phyloP scores from a whole-genome alignment of 2,329 filamentous ascomycete species.

The Cladosporium sp. region DNA sequence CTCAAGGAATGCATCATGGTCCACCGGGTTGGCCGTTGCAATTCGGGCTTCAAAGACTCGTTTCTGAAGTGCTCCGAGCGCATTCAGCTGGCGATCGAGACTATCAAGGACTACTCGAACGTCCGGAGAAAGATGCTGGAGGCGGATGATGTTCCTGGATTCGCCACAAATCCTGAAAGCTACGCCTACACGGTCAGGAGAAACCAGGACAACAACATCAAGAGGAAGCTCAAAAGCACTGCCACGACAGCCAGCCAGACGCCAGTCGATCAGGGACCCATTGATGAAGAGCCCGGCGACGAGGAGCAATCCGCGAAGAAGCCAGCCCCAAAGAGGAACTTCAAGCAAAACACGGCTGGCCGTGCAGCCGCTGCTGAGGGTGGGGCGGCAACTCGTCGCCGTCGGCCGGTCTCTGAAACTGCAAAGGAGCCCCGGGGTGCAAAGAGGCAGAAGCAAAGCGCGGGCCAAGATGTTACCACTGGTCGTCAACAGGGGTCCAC shows the following conservation, averaged over 20 bases:
- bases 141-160: not conserved
- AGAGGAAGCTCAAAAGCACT: not conserved
- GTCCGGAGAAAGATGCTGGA: constrained; percentile 1
- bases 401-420: too few species aligned
- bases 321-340: too few species aligned
- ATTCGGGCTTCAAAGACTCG: not conserved
- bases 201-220: not conserved
- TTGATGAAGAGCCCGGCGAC: too few species aligned
- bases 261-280: too few species aligned
- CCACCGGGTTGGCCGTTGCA: not conserved
- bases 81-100: not conserved
- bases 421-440: too few species aligned
- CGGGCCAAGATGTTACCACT: too few species aligned
- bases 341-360: too few species aligned
- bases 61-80: not conserved
- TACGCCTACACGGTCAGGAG: not conserved
- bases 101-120: not conserved
- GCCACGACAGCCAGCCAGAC: not conserved
- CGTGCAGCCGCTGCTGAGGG: too few species aligned
- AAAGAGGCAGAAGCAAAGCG: too few species aligned
- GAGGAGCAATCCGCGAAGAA: too few species aligned
- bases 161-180: not conserved
- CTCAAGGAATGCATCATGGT: not conserved
- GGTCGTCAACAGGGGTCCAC: too few species aligned
- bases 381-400: too few species aligned